These are phyloP conservation scores for Hordeum marinum DNA, from an alignment of 176 grass and related monocot genomes.

Conservation along the genomic window DNA sequence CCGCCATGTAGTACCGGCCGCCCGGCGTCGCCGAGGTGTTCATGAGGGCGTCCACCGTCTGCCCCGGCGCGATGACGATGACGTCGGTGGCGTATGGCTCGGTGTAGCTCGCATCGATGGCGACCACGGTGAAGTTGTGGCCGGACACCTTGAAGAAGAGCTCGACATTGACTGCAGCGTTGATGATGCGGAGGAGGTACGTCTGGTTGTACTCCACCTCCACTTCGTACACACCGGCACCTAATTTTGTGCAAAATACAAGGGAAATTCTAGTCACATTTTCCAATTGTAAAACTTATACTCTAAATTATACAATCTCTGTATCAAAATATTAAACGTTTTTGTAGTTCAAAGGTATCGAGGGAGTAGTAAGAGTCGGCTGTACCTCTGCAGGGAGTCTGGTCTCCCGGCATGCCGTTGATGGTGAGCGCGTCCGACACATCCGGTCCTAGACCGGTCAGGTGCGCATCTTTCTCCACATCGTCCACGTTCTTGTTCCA, in stretches of 20 bases:
- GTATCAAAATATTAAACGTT: too few relatives aligned
- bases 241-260: not conserved
- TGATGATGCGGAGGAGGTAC: conserved; percentile 58
- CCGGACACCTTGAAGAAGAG: conserved; percentile 62
- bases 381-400: not conserved
- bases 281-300: not conserved
- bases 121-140: conserved; percentile 61
- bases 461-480: conserved; percentile 12
- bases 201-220: conserved; percentile 35
- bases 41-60: conserved; percentile 70
- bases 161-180: conserved; percentile 54
- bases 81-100: conserved; percentile 36
- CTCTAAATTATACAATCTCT: too few relatives aligned
- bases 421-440: conserved; percentile 38
- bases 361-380: too few relatives aligned
- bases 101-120: conserved; percentile 52
- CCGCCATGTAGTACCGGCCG: conserved; percentile 54
- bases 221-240: conserved; percentile 20
- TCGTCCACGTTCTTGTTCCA: conserved; percentile 38
- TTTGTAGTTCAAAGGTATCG: too few relatives aligned
- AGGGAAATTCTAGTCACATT: too few relatives aligned
- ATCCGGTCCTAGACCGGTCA: not conserved
- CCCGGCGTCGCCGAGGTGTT: conserved; percentile 6
- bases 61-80: conserved; percentile 48
- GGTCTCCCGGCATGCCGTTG: conserved; percentile 42